Evolutionary conservation across 352 stramenopile genomes (phyloP).

Genomic region (Phytophthora agathidicida): DNA sequence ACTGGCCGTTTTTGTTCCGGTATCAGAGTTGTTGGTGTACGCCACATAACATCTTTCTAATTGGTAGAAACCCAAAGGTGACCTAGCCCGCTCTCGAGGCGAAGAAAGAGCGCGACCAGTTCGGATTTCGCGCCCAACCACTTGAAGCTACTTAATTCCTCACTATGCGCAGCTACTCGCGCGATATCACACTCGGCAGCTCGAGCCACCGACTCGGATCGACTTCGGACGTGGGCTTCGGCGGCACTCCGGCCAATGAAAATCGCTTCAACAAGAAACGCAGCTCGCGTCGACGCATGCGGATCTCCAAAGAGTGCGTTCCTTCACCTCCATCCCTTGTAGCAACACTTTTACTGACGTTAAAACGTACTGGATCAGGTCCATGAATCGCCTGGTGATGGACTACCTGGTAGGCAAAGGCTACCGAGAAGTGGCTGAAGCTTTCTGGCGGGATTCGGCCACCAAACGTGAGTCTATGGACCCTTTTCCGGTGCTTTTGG

Average conservation of each 20-base stretch:
- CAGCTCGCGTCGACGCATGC: slow-evolving; percentile 45
- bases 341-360: slow-evolving; percentile 1
- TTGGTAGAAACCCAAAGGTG: slow-evolving; percentile 8
- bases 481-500: neutral
- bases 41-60: neutral
- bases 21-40: slow-evolving; percentile 6
- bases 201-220: slow-evolving; percentile 21
- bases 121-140: slow-evolving; percentile 33
- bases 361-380: slow-evolving; percentile 35
- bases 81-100: too few relatives aligned
- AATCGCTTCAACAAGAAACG: slow-evolving; percentile 35
- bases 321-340: neutral
- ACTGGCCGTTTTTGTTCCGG: slow-evolving; percentile 16
- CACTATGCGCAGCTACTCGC: slow-evolving; percentile 27
- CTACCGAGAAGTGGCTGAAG: slow-evolving; percentile 77
- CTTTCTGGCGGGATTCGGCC: slow-evolving; percentile 72
- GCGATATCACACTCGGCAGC: slow-evolving; percentile 25
- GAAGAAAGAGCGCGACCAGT: slow-evolving; percentile 29
- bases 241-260: slow-evolving; percentile 15
- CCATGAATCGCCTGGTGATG: slow-evolving; percentile 83
- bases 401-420: slow-evolving; percentile 84
- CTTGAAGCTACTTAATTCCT: slow-evolving; percentile 6
- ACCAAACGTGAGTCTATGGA: slow-evolving; percentile 61
- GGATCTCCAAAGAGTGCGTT: slow-evolving; percentile 73
- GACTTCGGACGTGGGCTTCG: slow-evolving; percentile 15